A percentile compares a stretch with the other conserved stretches of the same genome.
phyloP scores from a whole-genome alignment of 495 filamentous ascomycete genomes.

The Jackrogersella multiformis region DNA sequence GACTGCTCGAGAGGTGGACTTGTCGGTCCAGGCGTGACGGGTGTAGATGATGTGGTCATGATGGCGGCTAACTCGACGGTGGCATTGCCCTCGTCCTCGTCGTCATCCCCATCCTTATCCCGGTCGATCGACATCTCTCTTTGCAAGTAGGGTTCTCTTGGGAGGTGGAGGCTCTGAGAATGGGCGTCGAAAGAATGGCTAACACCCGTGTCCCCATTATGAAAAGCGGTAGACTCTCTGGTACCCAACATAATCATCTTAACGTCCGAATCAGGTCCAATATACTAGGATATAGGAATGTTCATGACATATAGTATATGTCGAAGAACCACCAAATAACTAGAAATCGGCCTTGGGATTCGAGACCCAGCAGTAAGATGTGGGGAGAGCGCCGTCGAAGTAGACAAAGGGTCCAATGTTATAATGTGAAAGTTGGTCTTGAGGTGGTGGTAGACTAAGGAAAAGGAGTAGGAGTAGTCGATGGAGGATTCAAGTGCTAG shows the following conservation, averaged over 20 bases:
- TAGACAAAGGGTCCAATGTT: background rate
- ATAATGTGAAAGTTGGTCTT: background rate
- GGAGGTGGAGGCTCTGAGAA: constrained; percentile 39
- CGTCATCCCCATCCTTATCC: constrained; percentile 28
- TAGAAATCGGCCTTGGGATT: background rate
- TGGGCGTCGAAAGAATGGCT: constrained; percentile 32
- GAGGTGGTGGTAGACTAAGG: background rate
- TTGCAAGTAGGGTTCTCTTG: constrained; percentile 40
- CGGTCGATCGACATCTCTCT: constrained; percentile 39
- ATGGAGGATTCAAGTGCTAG: background rate
- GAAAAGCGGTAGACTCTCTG: constrained; percentile 35
- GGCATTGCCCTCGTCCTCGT: constrained; percentile 54
- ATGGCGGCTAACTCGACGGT: constrained; percentile 58
- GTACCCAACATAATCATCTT: constrained; percentile 34
- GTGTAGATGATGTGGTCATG: constrained; percentile 62
- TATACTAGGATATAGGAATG: constrained; percentile 22
- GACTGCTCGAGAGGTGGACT: constrained; percentile 60
- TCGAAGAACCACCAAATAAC: constrained; percentile 7
- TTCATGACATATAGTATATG: constrained; percentile 34
- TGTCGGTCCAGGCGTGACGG: constrained; percentile 62
- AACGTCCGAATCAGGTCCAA: constrained; percentile 18
- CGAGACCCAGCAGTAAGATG: background rate
- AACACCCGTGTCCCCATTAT: constrained; percentile 28
- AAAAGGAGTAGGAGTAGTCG: background rate
- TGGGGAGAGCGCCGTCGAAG: background rate